Evolutionary conservation across 2,329 filamentous ascomycete species (phyloP).

Genomic region (Botryotinia globosa): DNA sequence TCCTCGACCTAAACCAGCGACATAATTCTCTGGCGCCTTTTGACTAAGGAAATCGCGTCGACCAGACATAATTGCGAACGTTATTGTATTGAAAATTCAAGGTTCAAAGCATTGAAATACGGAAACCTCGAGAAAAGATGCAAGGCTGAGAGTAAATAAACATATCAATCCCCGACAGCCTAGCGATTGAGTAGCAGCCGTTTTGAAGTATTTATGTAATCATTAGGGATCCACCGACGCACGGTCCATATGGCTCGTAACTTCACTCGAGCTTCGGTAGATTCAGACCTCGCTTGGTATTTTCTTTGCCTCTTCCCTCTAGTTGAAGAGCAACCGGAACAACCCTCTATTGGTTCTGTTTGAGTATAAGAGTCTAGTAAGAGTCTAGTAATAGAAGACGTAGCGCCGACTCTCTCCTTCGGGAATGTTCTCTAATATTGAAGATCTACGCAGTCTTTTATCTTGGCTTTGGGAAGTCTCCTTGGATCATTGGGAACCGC

Average conservation of each 20-base stretch:
- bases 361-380: neutral
- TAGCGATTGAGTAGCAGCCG: neutral
- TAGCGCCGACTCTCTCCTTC: neutral
- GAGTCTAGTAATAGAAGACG: neutral
- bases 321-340: neutral
- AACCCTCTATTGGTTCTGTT: neutral
- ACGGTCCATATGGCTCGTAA: neutral
- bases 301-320: neutral
- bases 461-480: neutral
- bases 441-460: neutral
- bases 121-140: constrained; percentile 1
- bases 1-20: constrained; percentile 94
- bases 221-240: neutral
- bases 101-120: constrained; percentile 6
- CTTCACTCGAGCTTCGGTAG: neutral
- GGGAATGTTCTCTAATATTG: neutral
- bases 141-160: constrained; percentile 13
- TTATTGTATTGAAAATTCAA: neutral
- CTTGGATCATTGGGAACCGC: neutral
- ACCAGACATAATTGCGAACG: constrained; percentile 34
- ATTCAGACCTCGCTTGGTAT: neutral
- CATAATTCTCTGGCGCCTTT: constrained; percentile 81
- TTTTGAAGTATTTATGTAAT: constrained; percentile 7
- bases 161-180: neutral
- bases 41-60: constrained; percentile 87